Conservation (phyloP, 2,329 filamentous ascomycete genomes). For the Diaporthe citri region DNA sequence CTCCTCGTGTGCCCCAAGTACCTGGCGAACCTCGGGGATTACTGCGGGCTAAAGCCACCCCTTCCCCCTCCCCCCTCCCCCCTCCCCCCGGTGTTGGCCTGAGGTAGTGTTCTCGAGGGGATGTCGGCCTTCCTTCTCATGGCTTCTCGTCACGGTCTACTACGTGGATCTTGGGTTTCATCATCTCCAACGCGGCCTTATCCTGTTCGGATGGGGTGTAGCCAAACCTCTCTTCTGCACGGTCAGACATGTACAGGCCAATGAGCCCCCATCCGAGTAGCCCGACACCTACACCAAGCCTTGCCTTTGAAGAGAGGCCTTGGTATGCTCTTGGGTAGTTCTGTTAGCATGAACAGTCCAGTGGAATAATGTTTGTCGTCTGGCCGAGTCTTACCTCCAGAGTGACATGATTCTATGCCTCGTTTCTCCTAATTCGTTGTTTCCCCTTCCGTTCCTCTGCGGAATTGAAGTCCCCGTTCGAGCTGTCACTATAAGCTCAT, state of each 20-base stretch:
- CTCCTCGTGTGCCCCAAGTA: not conserved
- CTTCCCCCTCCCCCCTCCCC: too few species aligned
- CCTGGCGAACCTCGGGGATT: not conserved
- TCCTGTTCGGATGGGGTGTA: conserved; percentile 81
- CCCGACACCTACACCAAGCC: conserved; percentile 78
- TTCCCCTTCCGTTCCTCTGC: too few species aligned
- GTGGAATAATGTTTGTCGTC: not conserved
- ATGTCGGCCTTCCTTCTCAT: conserved; percentile 26
- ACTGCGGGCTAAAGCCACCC: not conserved
- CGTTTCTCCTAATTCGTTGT: not conserved
- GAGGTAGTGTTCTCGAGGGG: not conserved
- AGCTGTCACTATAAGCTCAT: not conserved
- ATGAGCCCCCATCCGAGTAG: conserved; percentile 81
- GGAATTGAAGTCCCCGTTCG: not conserved
- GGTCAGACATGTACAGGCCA: conserved; percentile 81
- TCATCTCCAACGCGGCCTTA: conserved; percentile 72
- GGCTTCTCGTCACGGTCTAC: conserved; percentile 62
- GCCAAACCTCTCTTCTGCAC: conserved; percentile 79
- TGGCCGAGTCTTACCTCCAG: conserved; percentile 24
- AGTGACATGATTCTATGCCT: conserved; percentile 34
- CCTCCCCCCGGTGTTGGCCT: not conserved
- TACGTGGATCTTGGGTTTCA: conserved; percentile 72
- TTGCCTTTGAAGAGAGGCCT: conserved; percentile 77
- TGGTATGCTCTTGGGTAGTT: conserved; percentile 71
- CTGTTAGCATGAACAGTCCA: conserved; percentile 13